Conservation (phyloP, 1,284 basidiomycete species). For the Cutaneotrichosporon sp. region DNA sequence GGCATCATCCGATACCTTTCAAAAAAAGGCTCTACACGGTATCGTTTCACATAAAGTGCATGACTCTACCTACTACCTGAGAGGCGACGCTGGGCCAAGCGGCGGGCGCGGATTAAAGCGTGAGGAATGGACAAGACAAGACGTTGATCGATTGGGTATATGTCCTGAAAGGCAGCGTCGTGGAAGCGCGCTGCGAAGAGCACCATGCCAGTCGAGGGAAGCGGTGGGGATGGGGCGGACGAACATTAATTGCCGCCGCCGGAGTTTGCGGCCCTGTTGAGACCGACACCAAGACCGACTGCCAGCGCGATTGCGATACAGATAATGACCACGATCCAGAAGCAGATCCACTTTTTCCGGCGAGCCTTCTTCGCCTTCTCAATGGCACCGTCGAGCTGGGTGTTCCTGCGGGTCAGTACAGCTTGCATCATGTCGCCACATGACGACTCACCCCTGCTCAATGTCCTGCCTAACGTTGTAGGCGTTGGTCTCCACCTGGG, state of each 20-base stretch:
- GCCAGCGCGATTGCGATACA: not conserved
- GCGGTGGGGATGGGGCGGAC: too few relatives aligned
- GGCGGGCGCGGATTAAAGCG: not conserved
- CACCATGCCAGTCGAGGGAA: not conserved
- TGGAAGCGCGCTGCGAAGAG: too few relatives aligned
- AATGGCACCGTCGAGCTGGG: constrained; percentile 67
- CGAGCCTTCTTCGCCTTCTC: constrained; percentile 70
- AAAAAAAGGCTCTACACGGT: too few relatives aligned
- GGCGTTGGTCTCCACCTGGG: constrained; percentile 61
- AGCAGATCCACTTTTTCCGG: constrained; percentile 75
- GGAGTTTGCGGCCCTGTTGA: not conserved
- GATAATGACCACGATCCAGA: constrained; percentile 35
- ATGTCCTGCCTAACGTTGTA: constrained; percentile 62
- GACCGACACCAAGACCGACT: not conserved
- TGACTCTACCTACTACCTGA: not conserved
- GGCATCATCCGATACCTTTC: not conserved
- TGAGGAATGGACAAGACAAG: not conserved
- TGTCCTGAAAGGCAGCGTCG: not conserved
- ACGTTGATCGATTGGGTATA: not conserved
- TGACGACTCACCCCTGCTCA: constrained; percentile 61
- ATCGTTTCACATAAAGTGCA: not conserved
- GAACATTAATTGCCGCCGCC: too few relatives aligned
- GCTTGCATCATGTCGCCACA: not conserved
- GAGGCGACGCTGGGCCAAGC: not conserved
- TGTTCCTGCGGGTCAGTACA: constrained; percentile 50